phyloP scores from a whole-genome alignment of 1,284 basidiomycete genomes.

The Pyrrhoderma noxium region DNA sequence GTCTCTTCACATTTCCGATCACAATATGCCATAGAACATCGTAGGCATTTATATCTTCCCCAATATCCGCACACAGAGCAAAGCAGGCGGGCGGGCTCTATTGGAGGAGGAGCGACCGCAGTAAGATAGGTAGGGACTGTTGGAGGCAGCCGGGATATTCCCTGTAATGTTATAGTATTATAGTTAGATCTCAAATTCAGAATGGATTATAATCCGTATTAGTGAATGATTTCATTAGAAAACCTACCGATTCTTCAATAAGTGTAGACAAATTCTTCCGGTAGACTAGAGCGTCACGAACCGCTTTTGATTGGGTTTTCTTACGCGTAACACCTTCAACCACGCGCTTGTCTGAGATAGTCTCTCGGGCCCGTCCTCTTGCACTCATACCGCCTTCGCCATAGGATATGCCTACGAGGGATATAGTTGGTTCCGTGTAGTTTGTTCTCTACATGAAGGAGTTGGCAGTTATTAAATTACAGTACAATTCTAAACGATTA shows the following conservation, averaged over 20 bases:
- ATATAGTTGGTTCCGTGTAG: constrained; percentile 54
- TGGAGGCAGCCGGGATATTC: constrained; percentile 46
- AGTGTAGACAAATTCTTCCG: constrained; percentile 65
- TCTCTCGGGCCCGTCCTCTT: constrained; percentile 63
- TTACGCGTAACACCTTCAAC: constrained; percentile 42
- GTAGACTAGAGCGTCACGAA: constrained; percentile 71
- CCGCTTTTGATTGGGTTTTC: constrained; percentile 76
- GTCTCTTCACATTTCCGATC: constrained; percentile 46
- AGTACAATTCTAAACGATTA: too few relatives aligned
- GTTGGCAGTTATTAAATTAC: too few relatives aligned
- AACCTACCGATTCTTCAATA: constrained; percentile 69
- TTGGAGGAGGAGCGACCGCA: constrained; percentile 40
- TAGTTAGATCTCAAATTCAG: too few relatives aligned
- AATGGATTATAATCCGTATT: not conserved
- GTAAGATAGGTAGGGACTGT: constrained; percentile 52
- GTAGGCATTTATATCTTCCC: constrained; percentile 54
- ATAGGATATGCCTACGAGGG: constrained; percentile 27
- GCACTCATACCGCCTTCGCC: constrained; percentile 32
- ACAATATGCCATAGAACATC: constrained; percentile 54
- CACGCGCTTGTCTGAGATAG: constrained; percentile 63
- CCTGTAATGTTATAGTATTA: constrained; percentile 39
- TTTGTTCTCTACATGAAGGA: constrained; percentile 80
- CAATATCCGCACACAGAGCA: constrained; percentile 67
- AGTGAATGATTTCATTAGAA: not conserved
- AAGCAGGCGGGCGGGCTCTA: constrained; percentile 44